Evolutionary conservation across 805 yeast species (phyloP), one percentile per base, ranked within the genome.

Genomic region (Tetrapisispora fleetii): DNA sequence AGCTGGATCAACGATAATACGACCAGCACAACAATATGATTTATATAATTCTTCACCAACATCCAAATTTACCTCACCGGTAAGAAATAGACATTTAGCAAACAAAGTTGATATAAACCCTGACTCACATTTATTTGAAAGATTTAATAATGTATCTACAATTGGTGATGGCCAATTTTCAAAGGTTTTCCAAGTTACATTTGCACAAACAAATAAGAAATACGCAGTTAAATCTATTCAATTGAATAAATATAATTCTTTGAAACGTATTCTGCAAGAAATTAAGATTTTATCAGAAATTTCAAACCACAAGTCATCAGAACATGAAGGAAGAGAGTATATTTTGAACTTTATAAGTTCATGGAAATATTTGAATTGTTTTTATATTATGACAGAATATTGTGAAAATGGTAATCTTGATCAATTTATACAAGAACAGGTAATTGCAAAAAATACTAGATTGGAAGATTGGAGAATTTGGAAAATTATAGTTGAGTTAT

Each of bases 381-480:
- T 83, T 54, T 93, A 91, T 63, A 87, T 93, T 37, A 86, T 89
- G 93, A 88, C 96, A 3, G 97, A 91, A 57, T 90, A 72, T 65
- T 93, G 96, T 68, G 98, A 90, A 59, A 93, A 90, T 62, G 98
- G 98, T 1, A 85, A 93, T 21, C 68, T 93, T 50, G 93, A 82
- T 59, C 78, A 79, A 50, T 93, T 91, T 59, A 66, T 93, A 47
- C 95, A 85, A 54, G 83, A 81, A 62, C 88, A 87, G 21, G 80
- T 83, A 44, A 75, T 81, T 38, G 78, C 86, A 30, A 81, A 82
- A 57, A 59, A 65, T 24, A 54, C 55, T 22, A 56, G 66, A 32
- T 73, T 93, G 46, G 99, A 93, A 62, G 99, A 93, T 64, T 93
- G 96, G 84, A 77, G 99, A 57, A 90, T 91, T 38, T 93, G 99